phyloP scores from a whole-genome alignment of 129 eudicot species.

The Cynara cardunculus region DNA sequence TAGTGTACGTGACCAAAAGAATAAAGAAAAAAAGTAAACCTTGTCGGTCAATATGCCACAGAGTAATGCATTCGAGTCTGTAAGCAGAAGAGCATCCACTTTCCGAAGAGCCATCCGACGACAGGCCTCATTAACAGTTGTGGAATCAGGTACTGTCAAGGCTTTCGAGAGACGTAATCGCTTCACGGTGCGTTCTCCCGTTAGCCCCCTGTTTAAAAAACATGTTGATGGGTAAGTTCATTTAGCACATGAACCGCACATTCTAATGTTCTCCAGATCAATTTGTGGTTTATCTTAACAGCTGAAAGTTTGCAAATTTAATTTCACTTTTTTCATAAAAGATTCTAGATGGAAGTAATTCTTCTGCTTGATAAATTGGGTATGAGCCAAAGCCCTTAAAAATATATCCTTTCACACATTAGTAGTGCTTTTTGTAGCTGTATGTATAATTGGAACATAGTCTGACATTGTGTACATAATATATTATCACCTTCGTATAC shows the following conservation, averaged over 20 bases:
- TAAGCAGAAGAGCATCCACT: constrained; percentile 87
- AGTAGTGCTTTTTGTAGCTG: too few species aligned
- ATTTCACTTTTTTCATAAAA: not conserved
- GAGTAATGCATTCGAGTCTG: constrained; percentile 90
- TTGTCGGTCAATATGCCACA: constrained; percentile 96
- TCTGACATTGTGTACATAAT: too few species aligned
- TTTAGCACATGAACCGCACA: not conserved
- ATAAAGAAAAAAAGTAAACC: constrained; percentile 34
- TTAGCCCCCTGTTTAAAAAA: constrained; percentile 56
- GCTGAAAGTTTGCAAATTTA: not conserved
- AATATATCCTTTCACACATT: too few species aligned
- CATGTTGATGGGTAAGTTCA: not conserved
- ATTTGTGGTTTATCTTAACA: not conserved
- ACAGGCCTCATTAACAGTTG: constrained; percentile 86
- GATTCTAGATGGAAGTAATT: not conserved
- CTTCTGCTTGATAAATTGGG: not conserved
- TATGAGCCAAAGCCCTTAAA: not conserved
- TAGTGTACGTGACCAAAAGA: not conserved
- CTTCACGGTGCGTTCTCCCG: constrained; percentile 95
- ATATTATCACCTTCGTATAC: too few species aligned
- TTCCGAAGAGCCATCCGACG: constrained; percentile 95
- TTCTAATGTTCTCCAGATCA: not conserved
- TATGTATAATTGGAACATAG: too few species aligned
- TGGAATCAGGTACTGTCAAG: constrained; percentile 82
- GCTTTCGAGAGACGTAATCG: constrained; percentile 94